These are phyloP conservation scores for Oryza brachyantha DNA, from an alignment of 176 grass and related monocot species.

Conservation along the genomic window DNA sequence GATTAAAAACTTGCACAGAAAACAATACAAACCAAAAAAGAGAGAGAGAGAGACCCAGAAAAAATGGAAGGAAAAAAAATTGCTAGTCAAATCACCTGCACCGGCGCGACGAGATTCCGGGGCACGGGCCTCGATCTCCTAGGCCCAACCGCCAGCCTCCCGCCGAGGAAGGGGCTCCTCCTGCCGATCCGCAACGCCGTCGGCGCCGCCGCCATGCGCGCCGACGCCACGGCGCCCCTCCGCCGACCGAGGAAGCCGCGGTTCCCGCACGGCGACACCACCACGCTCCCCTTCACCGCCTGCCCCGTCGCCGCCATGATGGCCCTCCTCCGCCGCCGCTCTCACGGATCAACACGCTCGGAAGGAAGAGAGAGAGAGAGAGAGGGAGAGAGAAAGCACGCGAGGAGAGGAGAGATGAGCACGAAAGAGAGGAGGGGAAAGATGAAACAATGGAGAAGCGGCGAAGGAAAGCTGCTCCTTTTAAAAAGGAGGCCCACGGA, in stretches of 20 bases:
- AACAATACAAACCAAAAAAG: background rate
- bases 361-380: background rate
- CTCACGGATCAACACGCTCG: background rate
- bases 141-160: constrained; percentile 46
- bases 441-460: constrained; percentile 25
- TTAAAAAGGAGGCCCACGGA: constrained; percentile 46
- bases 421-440: background rate
- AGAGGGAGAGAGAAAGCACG: background rate
- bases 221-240: constrained; percentile 35
- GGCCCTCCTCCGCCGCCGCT: constrained; percentile 13
- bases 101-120: constrained; percentile 36
- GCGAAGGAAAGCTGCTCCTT: constrained; percentile 47
- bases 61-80: background rate
- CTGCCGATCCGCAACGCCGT: constrained; percentile 39
- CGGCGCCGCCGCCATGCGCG: constrained; percentile 27
- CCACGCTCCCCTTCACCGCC: constrained; percentile 35
- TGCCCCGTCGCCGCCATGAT: constrained; percentile 48
- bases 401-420: background rate
- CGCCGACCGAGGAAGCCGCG: constrained; percentile 21
- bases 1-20: too few species aligned
- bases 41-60: background rate
- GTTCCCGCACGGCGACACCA: constrained; percentile 8
- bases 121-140: constrained; percentile 34
- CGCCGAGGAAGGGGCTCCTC: constrained; percentile 45
- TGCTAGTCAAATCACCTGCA: constrained; percentile 44